Evolutionary conservation across 345 rosid species (phyloP), one percentile per base, ranked within the genome.

Genomic region (Camelina laxa): DNA sequence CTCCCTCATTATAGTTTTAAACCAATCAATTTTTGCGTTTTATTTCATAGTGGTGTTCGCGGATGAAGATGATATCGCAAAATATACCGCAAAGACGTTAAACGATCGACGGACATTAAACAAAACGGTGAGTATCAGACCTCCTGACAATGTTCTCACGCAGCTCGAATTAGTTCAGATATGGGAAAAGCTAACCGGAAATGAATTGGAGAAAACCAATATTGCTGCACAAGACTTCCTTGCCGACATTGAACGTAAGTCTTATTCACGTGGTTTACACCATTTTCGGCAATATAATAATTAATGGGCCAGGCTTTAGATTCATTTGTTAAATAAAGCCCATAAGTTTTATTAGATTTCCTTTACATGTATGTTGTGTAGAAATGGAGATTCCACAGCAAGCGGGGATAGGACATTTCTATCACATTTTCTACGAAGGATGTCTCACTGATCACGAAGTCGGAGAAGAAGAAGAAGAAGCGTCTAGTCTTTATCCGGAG

Each of bases 351-450:
- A 2, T 9, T 21, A 55, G 47, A 10, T 38, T 48, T 70, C 17
- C 8, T 47, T 51, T 60, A 1, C 1, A 20, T n/a, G n/a, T n/a
- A n/a, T n/a, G n/a, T n/a, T n/a, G n/a, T 53, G 80, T 82, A 89
- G 98, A 72, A 2, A 15, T 71, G 86, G 93, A 85, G 60, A 80
- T 80, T 57, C 90, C 84, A 15, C 65, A 22, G 0, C 84, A 86
- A 65, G 97, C 78, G 5, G 98, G 91, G 41, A 36, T 86, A 15
- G 95, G 96, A 24, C 98, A 94, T 76, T 94, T 90, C 77, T 87
- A 85, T 72, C 97, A 94, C 62, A 82, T 94, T 1, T 94, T 80
- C 77, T 94, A 86, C 11, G 96, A 94, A 69, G 96, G 98, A 22
- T 86, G 98, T 62, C 75, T 91, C 24, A 79, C 95, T 9, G 86